These are phyloP conservation scores for Tetrahymena elliotti DNA, from an alignment of 73 alveolate species.

Conservation along the genomic window DNA sequence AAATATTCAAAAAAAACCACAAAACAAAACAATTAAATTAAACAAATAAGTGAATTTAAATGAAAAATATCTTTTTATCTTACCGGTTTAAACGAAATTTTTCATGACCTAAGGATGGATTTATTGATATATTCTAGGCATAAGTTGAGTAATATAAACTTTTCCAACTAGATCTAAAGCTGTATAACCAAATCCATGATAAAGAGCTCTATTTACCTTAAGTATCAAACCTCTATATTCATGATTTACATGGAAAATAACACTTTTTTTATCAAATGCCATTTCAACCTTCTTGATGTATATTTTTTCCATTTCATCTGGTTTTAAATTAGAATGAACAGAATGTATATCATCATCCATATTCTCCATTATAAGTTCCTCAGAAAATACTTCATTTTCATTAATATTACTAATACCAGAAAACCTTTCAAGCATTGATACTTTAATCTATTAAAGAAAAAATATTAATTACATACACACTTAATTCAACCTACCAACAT, in stretches of 20 bases:
- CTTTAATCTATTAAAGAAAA: not conserved
- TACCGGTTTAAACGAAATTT: slow-evolving; percentile 21
- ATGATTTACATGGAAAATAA: slow-evolving; percentile 25
- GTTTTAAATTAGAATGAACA: slow-evolving; percentile 8
- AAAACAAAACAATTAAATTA: too few species aligned
- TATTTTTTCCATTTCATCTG: slow-evolving; percentile 24
- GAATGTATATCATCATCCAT: slow-evolving; percentile 18
- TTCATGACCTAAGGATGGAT: slow-evolving; percentile 7
- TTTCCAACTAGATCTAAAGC: slow-evolving; percentile 8
- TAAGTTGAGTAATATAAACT: not conserved
- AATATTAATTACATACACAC: too few species aligned
- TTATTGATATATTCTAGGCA: slow-evolving; percentile 25
- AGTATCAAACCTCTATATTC: slow-evolving; percentile 8
- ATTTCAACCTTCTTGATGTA: slow-evolving; percentile 25
- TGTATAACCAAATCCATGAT: slow-evolving; percentile 14
- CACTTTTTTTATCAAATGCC: slow-evolving; percentile 25
- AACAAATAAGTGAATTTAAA: too few species aligned
- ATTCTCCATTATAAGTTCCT: slow-evolving; percentile 20
- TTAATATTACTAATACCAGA: slow-evolving; percentile 4
- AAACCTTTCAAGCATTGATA: slow-evolving; percentile 19
- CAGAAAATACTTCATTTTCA: slow-evolving; percentile 42
- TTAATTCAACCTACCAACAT: too few species aligned
- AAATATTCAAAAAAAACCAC: too few species aligned
- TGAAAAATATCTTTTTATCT: too few species aligned
- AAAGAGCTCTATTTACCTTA: slow-evolving; percentile 26